Evolutionary conservation across 1,284 basidiomycete genomes (phyloP).

Genomic region (Coniferiporia sulphurascens): DNA sequence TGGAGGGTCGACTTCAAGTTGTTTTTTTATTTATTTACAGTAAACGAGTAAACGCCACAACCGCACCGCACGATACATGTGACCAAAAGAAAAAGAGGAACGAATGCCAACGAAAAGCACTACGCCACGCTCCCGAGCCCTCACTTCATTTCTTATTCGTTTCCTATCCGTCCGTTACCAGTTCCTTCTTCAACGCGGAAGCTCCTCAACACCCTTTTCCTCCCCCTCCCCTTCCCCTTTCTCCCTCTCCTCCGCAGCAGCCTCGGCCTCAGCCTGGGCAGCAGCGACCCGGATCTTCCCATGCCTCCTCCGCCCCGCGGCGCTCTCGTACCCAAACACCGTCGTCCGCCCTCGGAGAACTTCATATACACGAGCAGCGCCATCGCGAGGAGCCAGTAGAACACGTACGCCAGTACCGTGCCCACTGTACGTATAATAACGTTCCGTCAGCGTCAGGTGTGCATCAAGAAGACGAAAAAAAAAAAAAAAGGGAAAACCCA

Average conservation of each 20-base stretch:
- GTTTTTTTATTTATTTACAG: too few relatives aligned
- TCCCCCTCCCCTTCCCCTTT: not conserved
- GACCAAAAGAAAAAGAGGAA: too few relatives aligned
- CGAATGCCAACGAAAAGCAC: too few relatives aligned
- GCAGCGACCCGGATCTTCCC: not conserved
- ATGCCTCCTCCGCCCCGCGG: constrained; percentile 16
- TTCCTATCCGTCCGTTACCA: too few relatives aligned
- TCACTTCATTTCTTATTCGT: too few relatives aligned
- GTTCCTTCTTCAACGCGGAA: not conserved
- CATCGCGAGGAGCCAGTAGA: constrained; percentile 78
- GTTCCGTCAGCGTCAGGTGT: too few relatives aligned
- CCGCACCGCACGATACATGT: too few relatives aligned
- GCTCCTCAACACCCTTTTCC: not conserved
- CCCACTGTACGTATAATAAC: constrained; percentile 49
- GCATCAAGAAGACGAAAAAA: too few relatives aligned
- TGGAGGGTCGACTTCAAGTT: too few relatives aligned
- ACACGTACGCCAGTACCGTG: constrained; percentile 66
- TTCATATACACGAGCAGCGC: constrained; percentile 64
- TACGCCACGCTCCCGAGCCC: too few relatives aligned
- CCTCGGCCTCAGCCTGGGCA: not conserved
- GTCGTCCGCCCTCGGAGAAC: constrained; percentile 46
- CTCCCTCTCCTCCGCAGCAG: not conserved
- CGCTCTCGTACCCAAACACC: constrained; percentile 23
- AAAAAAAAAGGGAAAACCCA: too few relatives aligned
- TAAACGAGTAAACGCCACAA: too few relatives aligned